Conservation (phyloP, 2,329 filamentous ascomycete species). For the Pleoardoris graminearum region DNA sequence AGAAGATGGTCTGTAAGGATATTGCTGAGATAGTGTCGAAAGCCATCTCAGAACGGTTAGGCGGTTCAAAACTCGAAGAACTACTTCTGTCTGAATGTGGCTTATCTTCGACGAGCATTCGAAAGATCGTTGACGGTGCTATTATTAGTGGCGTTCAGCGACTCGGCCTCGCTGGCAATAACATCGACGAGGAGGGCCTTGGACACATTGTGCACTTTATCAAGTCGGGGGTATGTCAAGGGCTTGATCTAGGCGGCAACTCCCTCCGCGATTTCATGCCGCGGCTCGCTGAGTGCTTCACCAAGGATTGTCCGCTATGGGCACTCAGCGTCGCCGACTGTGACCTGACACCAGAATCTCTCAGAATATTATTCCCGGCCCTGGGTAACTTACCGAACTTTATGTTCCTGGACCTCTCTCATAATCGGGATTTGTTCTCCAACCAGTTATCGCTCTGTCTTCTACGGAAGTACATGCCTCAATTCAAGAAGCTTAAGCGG, state of each 20-base stretch:
- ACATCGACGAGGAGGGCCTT: constrained; percentile 73
- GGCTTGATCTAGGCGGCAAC: constrained; percentile 87
- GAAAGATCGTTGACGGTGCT: constrained; percentile 79
- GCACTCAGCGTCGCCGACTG: constrained; percentile 86
- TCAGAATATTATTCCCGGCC: constrained; percentile 75
- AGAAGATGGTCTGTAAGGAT: constrained; percentile 49
- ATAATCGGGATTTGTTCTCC: constrained; percentile 81
- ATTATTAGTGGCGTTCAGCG: constrained; percentile 75
- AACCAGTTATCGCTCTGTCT: constrained; percentile 74
- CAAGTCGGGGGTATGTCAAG: constrained; percentile 76
- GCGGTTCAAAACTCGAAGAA: constrained; percentile 76
- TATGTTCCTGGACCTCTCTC: constrained; percentile 88
- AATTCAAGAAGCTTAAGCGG: constrained; percentile 75
- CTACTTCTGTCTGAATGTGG: constrained; percentile 81
- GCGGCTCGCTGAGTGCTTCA: constrained; percentile 56
- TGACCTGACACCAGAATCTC: constrained; percentile 71
- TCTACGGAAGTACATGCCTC: constrained; percentile 81
- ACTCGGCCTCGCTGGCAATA: constrained; percentile 81
- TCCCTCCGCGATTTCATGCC: constrained; percentile 58
- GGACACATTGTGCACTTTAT: constrained; percentile 77
- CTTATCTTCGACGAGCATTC: constrained; percentile 70
- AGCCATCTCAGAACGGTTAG: constrained; percentile 75
- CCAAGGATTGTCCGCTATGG: constrained; percentile 63
- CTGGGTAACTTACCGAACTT: constrained; percentile 72
- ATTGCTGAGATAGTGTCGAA: constrained; percentile 70